Evolutionary conservation across 202 grass and related monocot genomes (phyloP).

Genomic region (Zizania palustris): DNA sequence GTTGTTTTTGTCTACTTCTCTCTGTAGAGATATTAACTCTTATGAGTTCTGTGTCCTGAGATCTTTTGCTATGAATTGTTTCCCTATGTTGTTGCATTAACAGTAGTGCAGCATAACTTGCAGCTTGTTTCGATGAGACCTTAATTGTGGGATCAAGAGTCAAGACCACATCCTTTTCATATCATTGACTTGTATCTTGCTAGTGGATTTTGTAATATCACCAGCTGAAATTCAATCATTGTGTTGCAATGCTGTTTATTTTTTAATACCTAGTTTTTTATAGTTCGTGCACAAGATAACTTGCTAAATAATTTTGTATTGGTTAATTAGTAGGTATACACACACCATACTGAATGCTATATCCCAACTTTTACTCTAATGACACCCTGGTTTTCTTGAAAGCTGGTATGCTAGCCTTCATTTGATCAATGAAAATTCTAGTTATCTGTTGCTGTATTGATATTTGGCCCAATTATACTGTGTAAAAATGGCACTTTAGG

Average conservation of each 20-base stretch:
- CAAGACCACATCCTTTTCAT: background rate
- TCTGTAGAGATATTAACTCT: constrained; percentile 32
- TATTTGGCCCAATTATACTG: constrained; percentile 7
- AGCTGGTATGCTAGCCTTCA: constrained; percentile 21
- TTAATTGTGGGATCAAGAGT: background rate
- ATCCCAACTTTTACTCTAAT: background rate
- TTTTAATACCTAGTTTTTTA: background rate
- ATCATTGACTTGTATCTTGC: background rate
- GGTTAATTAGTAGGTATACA: background rate
- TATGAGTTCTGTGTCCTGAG: background rate
- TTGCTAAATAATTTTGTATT: background rate
- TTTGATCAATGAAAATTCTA: background rate
- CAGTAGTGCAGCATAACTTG: constrained; percentile 1
- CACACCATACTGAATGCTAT: background rate
- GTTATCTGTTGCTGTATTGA: background rate
- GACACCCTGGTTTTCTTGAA: background rate
- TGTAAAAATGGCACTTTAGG: constrained; percentile 3
- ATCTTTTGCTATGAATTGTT: background rate
- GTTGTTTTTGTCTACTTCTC: constrained; percentile 8
- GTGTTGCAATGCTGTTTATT: background rate
- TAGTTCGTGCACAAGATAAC: constrained; percentile 19
- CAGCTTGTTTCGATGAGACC: background rate
- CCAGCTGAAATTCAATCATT: background rate
- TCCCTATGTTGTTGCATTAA: background rate
- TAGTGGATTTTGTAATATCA: background rate